Conservation (phyloP, 495 filamentous ascomycete genomes). For the Aspergillus nanangensis region DNA sequence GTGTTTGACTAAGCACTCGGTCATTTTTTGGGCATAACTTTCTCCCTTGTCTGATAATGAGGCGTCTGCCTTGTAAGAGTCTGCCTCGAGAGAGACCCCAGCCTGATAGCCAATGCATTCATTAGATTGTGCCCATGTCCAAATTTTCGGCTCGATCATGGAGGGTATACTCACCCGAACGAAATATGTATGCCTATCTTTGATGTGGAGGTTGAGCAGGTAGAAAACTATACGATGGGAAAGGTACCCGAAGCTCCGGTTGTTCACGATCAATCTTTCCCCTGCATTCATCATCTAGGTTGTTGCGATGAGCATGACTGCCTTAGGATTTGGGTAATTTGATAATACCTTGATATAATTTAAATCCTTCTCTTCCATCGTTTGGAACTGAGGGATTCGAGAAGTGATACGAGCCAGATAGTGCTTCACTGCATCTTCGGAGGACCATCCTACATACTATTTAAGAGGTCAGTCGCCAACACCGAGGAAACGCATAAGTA, state of each 20-base stretch:
- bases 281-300: constrained; percentile 98
- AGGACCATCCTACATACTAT: constrained; percentile 83
- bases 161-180: constrained; percentile 60
- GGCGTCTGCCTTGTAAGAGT: constrained; percentile 87
- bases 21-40: constrained; percentile 86
- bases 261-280: constrained; percentile 87
- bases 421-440: constrained; percentile 84
- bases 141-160: too few relatives aligned
- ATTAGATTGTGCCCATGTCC: too few relatives aligned
- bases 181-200: constrained; percentile 89
- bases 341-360: constrained; percentile 80
- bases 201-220: constrained; percentile 94
- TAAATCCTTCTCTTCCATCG: constrained; percentile 87
- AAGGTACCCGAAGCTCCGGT: constrained; percentile 90
- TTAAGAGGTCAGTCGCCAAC: constrained; percentile 17
- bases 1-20: constrained; percentile 73
- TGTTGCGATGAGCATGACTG: constrained; percentile 10
- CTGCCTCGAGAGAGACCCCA: constrained; percentile 67
- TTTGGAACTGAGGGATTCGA: constrained; percentile 93
- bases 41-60: constrained; percentile 75
- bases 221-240: constrained; percentile 97
- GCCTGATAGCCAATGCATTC: constrained; percentile 31
- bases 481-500: neutral
- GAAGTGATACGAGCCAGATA: constrained; percentile 85
- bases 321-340: neutral